phyloP scores from a whole-genome alignment of 352 stramenopile genomes.

The Globisporangium sylvaticum region DNA sequence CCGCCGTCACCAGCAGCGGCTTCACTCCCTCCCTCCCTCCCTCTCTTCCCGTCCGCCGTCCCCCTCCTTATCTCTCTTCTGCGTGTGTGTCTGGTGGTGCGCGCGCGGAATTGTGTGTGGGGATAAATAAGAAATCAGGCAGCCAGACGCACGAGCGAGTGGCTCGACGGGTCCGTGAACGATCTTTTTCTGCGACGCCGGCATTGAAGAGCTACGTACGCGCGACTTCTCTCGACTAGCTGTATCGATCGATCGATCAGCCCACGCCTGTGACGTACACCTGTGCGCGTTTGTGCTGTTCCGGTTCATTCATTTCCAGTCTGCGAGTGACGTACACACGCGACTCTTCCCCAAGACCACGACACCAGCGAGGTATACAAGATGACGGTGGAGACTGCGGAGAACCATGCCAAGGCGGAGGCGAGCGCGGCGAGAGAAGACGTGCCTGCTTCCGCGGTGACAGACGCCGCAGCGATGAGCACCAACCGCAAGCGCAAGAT shows the following conservation, averaged over 20 bases:
- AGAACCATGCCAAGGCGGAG: neutral
- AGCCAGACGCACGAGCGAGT: neutral
- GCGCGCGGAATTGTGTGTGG: neutral
- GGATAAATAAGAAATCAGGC: constrained; percentile 12
- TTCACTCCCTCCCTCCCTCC: neutral
- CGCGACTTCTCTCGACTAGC: neutral
- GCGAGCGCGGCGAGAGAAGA: constrained; percentile 11
- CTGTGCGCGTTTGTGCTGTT: neutral
- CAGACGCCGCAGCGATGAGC: neutral
- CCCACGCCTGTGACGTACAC: neutral
- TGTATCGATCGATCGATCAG: neutral
- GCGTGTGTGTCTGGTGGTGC: neutral
- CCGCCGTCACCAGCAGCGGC: neutral
- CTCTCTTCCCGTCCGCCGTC: neutral
- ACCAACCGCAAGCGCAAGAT: constrained; percentile 79
- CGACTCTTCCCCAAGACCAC: neutral
- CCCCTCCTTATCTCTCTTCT: neutral
- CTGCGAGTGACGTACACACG: neutral
- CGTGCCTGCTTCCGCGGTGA: neutral
- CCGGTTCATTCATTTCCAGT: constrained; percentile 1
- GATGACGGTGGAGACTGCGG: constrained; percentile 6
- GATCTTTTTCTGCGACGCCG: neutral
- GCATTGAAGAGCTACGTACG: neutral
- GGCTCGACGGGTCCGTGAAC: neutral
- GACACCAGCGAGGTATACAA: neutral